These are phyloP conservation scores for Porogramme epimiltina DNA, from an alignment of 1,284 basidiomycete species.

Conservation along the genomic window DNA sequence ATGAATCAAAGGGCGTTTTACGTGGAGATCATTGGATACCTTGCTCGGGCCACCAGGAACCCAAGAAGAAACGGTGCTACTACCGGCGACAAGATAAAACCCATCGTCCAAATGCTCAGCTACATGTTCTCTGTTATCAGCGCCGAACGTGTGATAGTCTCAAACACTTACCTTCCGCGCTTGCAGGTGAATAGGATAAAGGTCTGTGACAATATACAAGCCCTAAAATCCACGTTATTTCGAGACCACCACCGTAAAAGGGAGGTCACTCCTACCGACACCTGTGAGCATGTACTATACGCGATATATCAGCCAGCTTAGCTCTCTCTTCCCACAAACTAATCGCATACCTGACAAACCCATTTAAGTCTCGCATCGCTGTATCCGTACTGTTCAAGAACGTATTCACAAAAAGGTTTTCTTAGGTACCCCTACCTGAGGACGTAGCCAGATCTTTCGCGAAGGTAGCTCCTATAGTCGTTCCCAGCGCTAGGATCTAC, in stretches of 20 bases:
- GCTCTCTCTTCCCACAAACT: neutral
- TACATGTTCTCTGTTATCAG: constrained; percentile 20
- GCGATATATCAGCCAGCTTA: neutral
- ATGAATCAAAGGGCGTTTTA: too few relatives aligned
- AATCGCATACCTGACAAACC: constrained; percentile 57
- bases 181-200: constrained; percentile 76
- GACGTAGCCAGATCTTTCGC: constrained; percentile 53
- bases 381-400: too few relatives aligned
- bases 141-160: neutral
- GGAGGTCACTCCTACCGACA: constrained; percentile 54
- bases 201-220: constrained; percentile 63
- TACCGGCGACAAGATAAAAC: constrained; percentile 66
- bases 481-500: constrained; percentile 43
- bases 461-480: constrained; percentile 52
- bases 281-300: constrained; percentile 70
- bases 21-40: constrained; percentile 34
- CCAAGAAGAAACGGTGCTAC: constrained; percentile 69
- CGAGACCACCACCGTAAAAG: too few relatives aligned
- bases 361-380: constrained; percentile 71
- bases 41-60: constrained; percentile 61
- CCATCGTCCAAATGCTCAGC: constrained; percentile 73
- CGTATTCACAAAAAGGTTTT: too few relatives aligned
- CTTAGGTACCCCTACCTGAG: too few relatives aligned
- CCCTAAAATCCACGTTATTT: constrained; percentile 40
- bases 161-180: constrained; percentile 58